Evolutionary conservation across 306 rosid genomes (phyloP), one percentile per base, ranked within the genome.

Genomic region (Pyrus betulifolia): DNA sequence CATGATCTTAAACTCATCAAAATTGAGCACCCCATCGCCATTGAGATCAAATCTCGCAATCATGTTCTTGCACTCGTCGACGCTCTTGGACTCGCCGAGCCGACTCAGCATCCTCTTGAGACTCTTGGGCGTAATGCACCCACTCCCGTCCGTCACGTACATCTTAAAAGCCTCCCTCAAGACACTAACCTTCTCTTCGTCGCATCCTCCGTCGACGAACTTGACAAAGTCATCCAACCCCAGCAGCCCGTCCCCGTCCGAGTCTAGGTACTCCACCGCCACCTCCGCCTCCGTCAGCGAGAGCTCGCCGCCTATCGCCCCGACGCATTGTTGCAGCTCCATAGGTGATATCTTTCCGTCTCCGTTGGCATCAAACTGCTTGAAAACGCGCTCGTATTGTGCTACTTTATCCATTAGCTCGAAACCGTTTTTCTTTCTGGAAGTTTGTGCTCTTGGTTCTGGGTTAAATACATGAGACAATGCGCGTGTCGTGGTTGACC

Each of bases 1-100:
- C 98, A 93, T 93, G 57, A 78, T 79, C 88, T 72, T 88, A 79
- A 93, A 93, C 73, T 93, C 98, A 79, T 93, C 89, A 75, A 93
- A 93, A 65, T 76, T 85, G 28, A 93, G 89, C 15, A 91, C 89
- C 6, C 98, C 98, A 81, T 93, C 97, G 15, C 97, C 89, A 22
- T 93, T 72, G 42, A 93, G 90, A 89, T 93, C 98, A 82, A 88
- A 91, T 4, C 69, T 72, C 23, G 91, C 71, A 13, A 91, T 91
- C 96, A 93, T 93, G 58, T 71, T 8, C 69, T 71, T 40, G 77
- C 97, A 93, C 4, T 91, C 91, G 42, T 88, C 88, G 7, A 85
- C 6, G 11, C 80, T 91, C 57, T 72, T 89, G 11, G 89, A 88
- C 66, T 91, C 90, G 58, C 98, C 97, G 42, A 93, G 86, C 76